Evolutionary conservation across 176 grass and related monocot genomes (phyloP), one percentile per base, ranked within the genome.

Genomic region (Rhynchospora pubera): DNA sequence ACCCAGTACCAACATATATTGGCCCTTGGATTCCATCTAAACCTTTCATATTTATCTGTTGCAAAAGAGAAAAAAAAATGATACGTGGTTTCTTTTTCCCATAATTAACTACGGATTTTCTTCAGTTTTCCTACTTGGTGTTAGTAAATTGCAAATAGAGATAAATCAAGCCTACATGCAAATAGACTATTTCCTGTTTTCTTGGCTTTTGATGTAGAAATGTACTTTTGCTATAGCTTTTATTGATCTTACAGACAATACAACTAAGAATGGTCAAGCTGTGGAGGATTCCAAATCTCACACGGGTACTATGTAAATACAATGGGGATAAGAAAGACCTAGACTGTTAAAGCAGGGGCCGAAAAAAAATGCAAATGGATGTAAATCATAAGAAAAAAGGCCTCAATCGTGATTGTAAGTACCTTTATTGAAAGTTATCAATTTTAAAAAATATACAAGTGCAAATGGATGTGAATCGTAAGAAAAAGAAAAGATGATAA

Each of bases 21-120:
- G 87, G 87, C 44, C 87, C 87, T 81, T 89, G 87, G 34, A 89
- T 70, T 23, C 87, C 87, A 79, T 89, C 87, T 53, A 89, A 80
- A 9, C 87, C 87, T 83, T 89, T 89, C 87, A 89, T 89, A 32
- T 89, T 89, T 65, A 89, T 86, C 87, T 89, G 72, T 60, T 65
- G 23, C 18, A 48, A 47, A 79, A 79, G 78, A 15, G 72, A 7
- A 79, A 5, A 83, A 83, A 34, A 7, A 48, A 28, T 61, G 50
- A 67, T 56, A 65, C 46, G 14, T 9, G 22, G 13, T 52, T 76
- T 48, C 13, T 1, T 53, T 76, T 55, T 55, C 3, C 48, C 46
- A 47, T 68, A 18, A 5, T 68, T 55, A 28, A 55, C 16, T 6
- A 76, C 12, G 46, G 23, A 55, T 76, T 39, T 2, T 14, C 47